A percentile compares a stretch with the other conserved stretches of the same genome.
Evolutionary conservation across 306 rosid genomes (phyloP).

Genomic region (Pyrus bretschneideri): DNA sequence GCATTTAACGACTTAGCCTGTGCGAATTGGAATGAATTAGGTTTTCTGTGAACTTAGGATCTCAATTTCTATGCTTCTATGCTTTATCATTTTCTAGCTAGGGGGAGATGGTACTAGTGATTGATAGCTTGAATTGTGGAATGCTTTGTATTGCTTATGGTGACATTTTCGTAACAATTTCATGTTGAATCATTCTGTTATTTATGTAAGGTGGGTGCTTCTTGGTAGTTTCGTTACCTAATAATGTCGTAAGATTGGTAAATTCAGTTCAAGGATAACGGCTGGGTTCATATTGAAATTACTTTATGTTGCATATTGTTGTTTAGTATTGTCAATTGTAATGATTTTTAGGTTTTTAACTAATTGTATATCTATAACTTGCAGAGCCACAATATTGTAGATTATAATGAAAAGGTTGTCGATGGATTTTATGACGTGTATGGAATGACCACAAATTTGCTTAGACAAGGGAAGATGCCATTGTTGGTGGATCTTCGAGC

Average conservation of each 20-base stretch:
- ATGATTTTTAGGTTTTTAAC: slow-evolving; percentile 14
- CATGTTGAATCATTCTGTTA: background rate
- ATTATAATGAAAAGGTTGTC: slow-evolving; percentile 78
- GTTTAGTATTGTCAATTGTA: background rate
- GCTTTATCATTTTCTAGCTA: background rate
- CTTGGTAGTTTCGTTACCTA: background rate
- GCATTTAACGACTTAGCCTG: background rate
- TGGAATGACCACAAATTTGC: slow-evolving; percentile 51
- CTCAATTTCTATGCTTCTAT: background rate
- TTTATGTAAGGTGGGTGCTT: background rate
- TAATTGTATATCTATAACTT: slow-evolving; percentile 17
- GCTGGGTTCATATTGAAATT: background rate
- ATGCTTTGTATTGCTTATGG: background rate
- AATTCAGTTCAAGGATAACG: background rate
- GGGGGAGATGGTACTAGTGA: background rate
- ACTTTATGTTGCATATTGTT: background rate
- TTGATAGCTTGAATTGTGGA: background rate
- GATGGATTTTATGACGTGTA: slow-evolving; percentile 94
- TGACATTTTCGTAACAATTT: background rate
- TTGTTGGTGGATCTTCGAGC: slow-evolving; percentile 71
- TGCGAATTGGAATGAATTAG: slow-evolving; percentile 1
- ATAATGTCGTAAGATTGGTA: background rate
- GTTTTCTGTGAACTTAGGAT: background rate
- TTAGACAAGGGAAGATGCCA: slow-evolving; percentile 88
- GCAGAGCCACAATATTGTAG: slow-evolving; percentile 88